Evolutionary conservation across 148 eudicot species (phyloP).

Genomic region (Chenopodium album): DNA sequence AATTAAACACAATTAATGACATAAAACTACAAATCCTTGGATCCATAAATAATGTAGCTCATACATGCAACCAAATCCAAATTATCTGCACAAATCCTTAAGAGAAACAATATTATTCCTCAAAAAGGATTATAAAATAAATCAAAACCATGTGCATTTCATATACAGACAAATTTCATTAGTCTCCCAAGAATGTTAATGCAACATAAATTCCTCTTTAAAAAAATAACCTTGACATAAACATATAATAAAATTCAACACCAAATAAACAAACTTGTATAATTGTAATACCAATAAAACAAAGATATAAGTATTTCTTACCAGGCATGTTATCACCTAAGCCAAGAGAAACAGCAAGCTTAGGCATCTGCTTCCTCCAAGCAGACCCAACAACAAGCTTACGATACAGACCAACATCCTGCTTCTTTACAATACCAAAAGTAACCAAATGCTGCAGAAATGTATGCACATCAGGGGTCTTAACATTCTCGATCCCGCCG

Average conservation of each 20-base stretch:
- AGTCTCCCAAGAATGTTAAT: neutral
- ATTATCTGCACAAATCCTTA: neutral
- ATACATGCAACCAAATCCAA: neutral
- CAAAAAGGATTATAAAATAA: neutral
- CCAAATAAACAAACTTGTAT: neutral
- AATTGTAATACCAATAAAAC: neutral
- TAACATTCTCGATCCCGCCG: conserved; percentile 92
- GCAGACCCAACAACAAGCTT: conserved; percentile 95
- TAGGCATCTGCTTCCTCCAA: conserved; percentile 99
- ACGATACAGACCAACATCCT: conserved; percentile 74
- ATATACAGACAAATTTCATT: neutral
- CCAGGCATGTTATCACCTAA: conserved; percentile 92
- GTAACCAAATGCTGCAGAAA: conserved; percentile 92
- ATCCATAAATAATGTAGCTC: neutral
- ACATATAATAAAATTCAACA: neutral
- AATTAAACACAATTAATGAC: neutral
- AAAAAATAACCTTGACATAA: neutral
- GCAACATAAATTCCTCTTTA: neutral
- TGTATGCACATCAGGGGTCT: conserved; percentile 93
- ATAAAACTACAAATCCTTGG: neutral
- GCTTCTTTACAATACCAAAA: conserved; percentile 85
- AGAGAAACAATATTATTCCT: neutral
- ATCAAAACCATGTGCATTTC: neutral
- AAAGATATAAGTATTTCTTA: conserved; percentile 23
- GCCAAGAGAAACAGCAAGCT: conserved; percentile 92